Evolutionary conservation across 2,329 filamentous ascomycete genomes (phyloP), one percentile per base, ranked within the genome.

Genomic region (Aschersonia sp.): DNA sequence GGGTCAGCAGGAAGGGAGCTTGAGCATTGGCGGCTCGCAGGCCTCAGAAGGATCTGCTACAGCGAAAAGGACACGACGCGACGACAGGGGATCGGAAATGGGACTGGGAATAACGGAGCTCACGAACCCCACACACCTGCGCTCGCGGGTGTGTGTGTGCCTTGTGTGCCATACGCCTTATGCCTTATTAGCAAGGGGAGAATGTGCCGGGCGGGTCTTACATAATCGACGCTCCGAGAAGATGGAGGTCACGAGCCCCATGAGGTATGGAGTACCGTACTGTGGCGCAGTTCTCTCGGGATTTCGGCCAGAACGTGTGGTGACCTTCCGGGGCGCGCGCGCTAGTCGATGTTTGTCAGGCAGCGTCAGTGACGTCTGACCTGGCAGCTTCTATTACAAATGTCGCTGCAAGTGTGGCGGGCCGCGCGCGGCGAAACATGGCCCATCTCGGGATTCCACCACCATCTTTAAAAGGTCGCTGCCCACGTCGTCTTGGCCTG

Each of bases 31-130:
- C 30, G 9, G 30, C 30, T 32, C 11, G 22, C 40, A 40, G 32
- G 35, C 5, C 32, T 40, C 31, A n/a, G 11, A 37, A 29, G 8
- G 35, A 12, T 37, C 35, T 37, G 35, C 35, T 12, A 37, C 35
- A 37, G 35, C 41, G 47, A 50, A 50, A 45, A 50, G 49, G 49
- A 50, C 49, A 50, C 49, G 49, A 50, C 47, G 47, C 49, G 49
- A 41, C 43, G 45, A 43, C 42, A 30, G 30, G 42, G 7, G 14
- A 10, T 29, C 35, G 31, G 29, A 14, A 40, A 43, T 22, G 9
- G 22, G 30, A 32, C 44, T 45, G 32, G 44, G n/a, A 8, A 46
- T n/a, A 40, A 14, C 22, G 42, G 22, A 43, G 42, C 42, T 43
- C 42, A 31, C 10, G 4, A 7, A n/a, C 40, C 42, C 42, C 40